Evolutionary conservation across 345 rosid genomes (phyloP), one percentile per base, ranked within the genome.

Genomic region (Reutealis trisperma): DNA sequence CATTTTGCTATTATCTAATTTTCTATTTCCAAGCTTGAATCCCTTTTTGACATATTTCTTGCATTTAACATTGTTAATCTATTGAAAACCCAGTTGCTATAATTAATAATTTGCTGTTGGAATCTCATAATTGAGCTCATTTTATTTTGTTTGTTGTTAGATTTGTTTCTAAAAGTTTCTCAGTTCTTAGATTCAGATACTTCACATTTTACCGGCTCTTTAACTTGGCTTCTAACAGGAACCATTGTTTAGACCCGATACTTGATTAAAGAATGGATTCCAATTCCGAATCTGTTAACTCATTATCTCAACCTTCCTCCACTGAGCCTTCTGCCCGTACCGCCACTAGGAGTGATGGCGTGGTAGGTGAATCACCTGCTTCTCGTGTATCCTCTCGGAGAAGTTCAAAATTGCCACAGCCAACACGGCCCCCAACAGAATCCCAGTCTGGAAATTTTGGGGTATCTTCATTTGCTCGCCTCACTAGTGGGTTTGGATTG

Each of bases 181-280:
- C 62, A 25, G 22, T 27, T 68, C 42, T 18, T 37, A 27, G 34
- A 60, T 71, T 47, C 16, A n/a, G 27, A 37, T 41, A 67, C 10
- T 52, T 71, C 21, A 7, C 60, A 30, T 59, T 73, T 68, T 62
- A 74, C 63, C 37, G 60, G 42, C 37, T 30, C 44, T 22, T 52
- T 30, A 15, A 5, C 24, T 66, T 42, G 64, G 55, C 41, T 70
- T 70, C 60, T 51, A 18, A 42, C 67, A 9, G 5, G 24, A 57
- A 80, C 52, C 65, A 49, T 30, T 42, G 45, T 25, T 65, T 62
- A 41, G 65, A 77, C 64, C 34, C 37, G 54, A 68, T 27, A 49
- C 58, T 24, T 63, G 30, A 68, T 59, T 58, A 68, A 47, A 42
- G 32, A 63, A 92, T 92, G 97, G 89, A 34, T 34, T 34, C 37